Evolutionary conservation across 805 yeast species (phyloP).

Genomic region (Candida yuanshanica): DNA sequence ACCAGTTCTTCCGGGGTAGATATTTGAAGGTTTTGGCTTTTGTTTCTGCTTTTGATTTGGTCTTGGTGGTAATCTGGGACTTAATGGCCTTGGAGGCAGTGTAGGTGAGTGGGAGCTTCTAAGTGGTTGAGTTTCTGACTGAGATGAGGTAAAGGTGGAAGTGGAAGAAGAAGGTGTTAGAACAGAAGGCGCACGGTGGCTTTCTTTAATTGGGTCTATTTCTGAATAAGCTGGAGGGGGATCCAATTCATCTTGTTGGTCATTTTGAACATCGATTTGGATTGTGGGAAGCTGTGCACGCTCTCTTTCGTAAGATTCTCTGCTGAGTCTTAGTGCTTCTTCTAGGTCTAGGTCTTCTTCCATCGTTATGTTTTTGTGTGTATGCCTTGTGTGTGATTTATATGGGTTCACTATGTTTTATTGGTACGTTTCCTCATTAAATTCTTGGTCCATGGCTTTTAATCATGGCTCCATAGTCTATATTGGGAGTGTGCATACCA

Average conservation of each 20-base stretch:
- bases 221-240: constrained; percentile 35
- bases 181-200: neutral
- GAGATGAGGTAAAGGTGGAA: neutral
- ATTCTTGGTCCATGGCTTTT: no score
- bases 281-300: constrained; percentile 1
- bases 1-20: neutral
- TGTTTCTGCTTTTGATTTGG: neutral
- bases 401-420: no score
- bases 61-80: neutral
- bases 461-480: no score
- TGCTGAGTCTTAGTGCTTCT: neutral
- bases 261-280: constrained; percentile 1
- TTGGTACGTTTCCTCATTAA: no score
- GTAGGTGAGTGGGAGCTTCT: neutral
- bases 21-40: neutral
- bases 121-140: neutral
- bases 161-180: neutral
- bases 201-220: constrained; percentile 16
- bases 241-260: constrained; percentile 15
- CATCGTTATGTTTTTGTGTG: no score
- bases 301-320: neutral
- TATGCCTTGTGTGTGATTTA: no score
- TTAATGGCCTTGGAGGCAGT: neutral
- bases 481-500: no score
- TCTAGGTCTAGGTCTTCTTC: no score